Evolutionary conservation across 2,329 filamentous ascomycete species (phyloP).

Genomic region (Myrmaecium sp.): DNA sequence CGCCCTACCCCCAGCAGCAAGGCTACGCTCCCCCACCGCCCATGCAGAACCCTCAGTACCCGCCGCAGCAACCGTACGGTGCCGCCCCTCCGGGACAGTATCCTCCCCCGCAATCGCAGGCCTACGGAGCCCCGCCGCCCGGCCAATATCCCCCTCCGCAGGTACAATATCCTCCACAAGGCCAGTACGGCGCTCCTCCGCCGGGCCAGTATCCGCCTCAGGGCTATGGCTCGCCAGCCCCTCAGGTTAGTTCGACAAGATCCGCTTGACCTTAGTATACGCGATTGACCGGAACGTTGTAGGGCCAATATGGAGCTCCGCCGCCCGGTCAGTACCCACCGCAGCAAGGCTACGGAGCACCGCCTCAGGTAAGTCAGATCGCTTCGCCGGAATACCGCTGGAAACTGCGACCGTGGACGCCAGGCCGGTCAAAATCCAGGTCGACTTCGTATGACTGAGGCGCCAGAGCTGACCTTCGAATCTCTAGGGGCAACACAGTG

Average conservation of each 20-base stretch:
- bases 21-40: constrained; percentile 5
- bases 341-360: constrained; percentile 18
- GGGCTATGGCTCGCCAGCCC: constrained; percentile 8
- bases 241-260: background rate
- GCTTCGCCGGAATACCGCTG: background rate
- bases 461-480: constrained; percentile 10
- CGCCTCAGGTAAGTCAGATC: constrained; percentile 5
- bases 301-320: constrained; percentile 5
- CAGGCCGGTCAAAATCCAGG: no score
- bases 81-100: constrained; percentile 10
- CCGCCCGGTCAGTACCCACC: constrained; percentile 11
- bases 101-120: constrained; percentile 10
- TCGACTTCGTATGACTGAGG: background rate
- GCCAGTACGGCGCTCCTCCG: constrained; percentile 8
- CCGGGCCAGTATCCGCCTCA: constrained; percentile 8
- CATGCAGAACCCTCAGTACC: constrained; percentile 13
- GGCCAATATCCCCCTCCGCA: constrained; percentile 9
- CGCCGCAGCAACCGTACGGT: constrained; percentile 15
- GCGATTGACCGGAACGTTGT: background rate
- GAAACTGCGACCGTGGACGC: no score
- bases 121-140: constrained; percentile 10
- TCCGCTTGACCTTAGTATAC: no score
- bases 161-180: constrained; percentile 4
- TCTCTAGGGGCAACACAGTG: constrained; percentile 8
- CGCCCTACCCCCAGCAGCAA: constrained; percentile 9